Conservation (phyloP, 805 yeast genomes). For the Lachancea quebecensis region DNA sequence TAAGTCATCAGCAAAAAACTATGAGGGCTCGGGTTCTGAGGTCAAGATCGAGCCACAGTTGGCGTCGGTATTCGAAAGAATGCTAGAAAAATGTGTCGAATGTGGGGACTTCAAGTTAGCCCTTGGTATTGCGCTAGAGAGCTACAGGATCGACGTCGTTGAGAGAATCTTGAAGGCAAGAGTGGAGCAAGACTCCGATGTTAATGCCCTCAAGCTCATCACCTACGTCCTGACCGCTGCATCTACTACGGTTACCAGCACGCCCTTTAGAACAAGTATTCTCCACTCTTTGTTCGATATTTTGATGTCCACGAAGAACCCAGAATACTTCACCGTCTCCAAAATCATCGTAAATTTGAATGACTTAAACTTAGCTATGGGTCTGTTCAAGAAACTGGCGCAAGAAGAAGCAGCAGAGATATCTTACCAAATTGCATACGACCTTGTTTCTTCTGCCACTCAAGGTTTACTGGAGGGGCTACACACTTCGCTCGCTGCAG, state of each 20-base stretch:
- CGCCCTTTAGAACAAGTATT: slow-evolving; percentile 58
- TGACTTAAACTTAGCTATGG: slow-evolving; percentile 62
- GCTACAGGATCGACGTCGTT: slow-evolving; percentile 77
- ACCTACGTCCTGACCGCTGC: slow-evolving; percentile 72
- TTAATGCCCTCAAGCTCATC: slow-evolving; percentile 47
- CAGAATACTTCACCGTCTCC: slow-evolving; percentile 78
- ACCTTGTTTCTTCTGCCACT: slow-evolving; percentile 82
- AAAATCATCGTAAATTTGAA: slow-evolving; percentile 86
- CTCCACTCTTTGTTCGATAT: slow-evolving; percentile 56
- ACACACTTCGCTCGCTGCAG: slow-evolving; percentile 35
- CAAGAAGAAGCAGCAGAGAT: slow-evolving; percentile 42
- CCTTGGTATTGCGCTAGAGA: slow-evolving; percentile 84
- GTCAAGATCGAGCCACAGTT: slow-evolving; percentile 53
- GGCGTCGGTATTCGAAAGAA: slow-evolving; percentile 67
- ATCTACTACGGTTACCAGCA: slow-evolving; percentile 57
- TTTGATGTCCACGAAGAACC: slow-evolving; percentile 48
- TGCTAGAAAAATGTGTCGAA: slow-evolving; percentile 73
- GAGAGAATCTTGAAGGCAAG: slow-evolving; percentile 46
- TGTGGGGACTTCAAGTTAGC: slow-evolving; percentile 73
- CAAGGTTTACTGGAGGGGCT: slow-evolving; percentile 73
- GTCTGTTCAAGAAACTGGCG: slow-evolving; percentile 52
- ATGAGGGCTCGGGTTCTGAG: slow-evolving; percentile 32
- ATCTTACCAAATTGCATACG: slow-evolving; percentile 93
- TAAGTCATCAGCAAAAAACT: slow-evolving; percentile 46
- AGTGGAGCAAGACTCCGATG: slow-evolving; percentile 39